Base-by-base conservation (phyloP, 345 rosid genomes). In the Carallia brachiata region DNA sequence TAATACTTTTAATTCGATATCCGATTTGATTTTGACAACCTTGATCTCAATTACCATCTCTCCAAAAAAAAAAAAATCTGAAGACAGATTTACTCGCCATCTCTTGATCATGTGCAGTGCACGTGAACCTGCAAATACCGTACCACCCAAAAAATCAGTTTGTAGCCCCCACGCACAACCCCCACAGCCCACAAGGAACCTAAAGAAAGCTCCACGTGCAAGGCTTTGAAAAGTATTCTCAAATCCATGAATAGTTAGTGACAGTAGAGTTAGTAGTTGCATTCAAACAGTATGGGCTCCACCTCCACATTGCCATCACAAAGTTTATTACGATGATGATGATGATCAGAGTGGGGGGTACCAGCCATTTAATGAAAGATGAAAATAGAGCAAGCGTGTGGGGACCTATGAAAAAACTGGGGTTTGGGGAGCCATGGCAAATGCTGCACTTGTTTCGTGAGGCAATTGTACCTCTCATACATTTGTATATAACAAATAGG, bases 51-150 rank as follows among this genome's bases (percentile, higher is more conserved):
- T 23, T 23, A 23, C 0, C 23, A 23, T 23, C 23, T 23, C 23
- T 23, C 23, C 23, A 23, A 23, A 23, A 0, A 23, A 23, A 23
- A 23, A 23, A 23, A 23, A 23, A 23, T 23, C 23, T 23, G 23
- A 44, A 0, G 16, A 3, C 17, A 10, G 10, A 44, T 12, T 55
- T 12, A 36, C 15, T 34, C 40, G 13, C 1, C 4, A 2, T 6
- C 1, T 37, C 16, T 0, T 3, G 27, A 70, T 74, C 82, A 74
- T 70, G 76, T 74, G 78, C 39, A 53, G 1, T 36, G 31, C 69
- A 78, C 70, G 72, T 78, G 78, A 70, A 58, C 6, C 73, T 63
- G 65, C 54, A 70, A 67, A 36, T 19, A 59, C 62, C 23, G 27
- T 28, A 19, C 52, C 62, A 57, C 31, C 52, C 4, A 6, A 63